Evolutionary conservation across 148 eudicot species (phyloP).

Genomic region (Cornus kousa): DNA sequence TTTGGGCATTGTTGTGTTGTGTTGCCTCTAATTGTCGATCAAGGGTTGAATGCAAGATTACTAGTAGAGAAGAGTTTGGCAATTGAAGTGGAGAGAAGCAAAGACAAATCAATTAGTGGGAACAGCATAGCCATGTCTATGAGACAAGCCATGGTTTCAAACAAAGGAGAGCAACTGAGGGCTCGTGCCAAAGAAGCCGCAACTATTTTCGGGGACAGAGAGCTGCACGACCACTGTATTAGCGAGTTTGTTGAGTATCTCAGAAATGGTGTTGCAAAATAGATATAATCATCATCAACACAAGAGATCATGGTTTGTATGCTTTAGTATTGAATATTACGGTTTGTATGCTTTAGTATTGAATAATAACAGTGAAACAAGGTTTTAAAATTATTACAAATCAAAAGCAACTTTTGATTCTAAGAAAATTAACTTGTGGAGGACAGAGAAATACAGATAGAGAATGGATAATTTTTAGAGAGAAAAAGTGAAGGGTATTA

Average conservation of each 20-base stretch:
- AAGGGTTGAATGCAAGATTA: conserved; percentile 31
- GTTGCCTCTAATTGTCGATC: conserved; percentile 25
- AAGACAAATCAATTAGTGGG: conserved; percentile 18
- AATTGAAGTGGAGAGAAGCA: conserved; percentile 26
- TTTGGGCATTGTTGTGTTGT: conserved; percentile 21
- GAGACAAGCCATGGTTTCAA: conserved; percentile 16
- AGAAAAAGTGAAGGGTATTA: no score
- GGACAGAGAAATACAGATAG: no score
- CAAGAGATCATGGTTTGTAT: neutral
- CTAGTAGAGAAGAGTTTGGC: conserved; percentile 32
- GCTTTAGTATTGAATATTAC: no score
- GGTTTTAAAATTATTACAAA: no score
- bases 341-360: no score
- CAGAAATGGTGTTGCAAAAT: neutral
- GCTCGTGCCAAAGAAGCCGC: conserved; percentile 8
- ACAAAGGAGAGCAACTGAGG: conserved; percentile 16
- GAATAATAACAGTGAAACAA: no score
- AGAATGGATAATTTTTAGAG: no score
- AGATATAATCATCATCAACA: neutral
- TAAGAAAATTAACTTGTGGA: no score
- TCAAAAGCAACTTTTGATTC: no score
- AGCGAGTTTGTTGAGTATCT: conserved; percentile 12
- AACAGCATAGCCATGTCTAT: conserved; percentile 12
- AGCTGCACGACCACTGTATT: conserved; percentile 14
- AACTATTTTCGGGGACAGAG: conserved; percentile 5